Conservation (phyloP, 495 filamentous ascomycete species). For the Neurospora sp. region DNA sequence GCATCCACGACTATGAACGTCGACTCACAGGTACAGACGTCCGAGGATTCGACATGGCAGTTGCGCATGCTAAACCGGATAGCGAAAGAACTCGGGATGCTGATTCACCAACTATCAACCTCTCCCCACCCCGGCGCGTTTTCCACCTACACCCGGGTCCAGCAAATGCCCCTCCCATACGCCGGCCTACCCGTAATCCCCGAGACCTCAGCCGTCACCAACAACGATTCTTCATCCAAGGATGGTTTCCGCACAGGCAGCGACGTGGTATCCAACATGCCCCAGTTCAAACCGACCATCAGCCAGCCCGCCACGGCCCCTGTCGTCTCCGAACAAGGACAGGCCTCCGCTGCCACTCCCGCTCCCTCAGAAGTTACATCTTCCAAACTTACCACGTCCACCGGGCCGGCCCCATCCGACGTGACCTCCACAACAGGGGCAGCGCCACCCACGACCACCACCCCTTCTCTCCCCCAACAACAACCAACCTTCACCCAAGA, state of each 20-base stretch:
- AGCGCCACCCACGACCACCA: neutral
- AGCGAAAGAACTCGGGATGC: slow-evolving; percentile 71
- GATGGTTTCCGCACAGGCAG: neutral
- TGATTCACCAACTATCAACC: slow-evolving; percentile 74
- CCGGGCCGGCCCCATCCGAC: neutral
- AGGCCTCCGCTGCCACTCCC: neutral
- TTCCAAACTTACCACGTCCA: neutral
- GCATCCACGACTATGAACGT: slow-evolving; percentile 16
- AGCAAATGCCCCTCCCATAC: slow-evolving; percentile 43
- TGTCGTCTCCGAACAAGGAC: neutral
- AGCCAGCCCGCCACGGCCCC: slow-evolving; percentile 14
- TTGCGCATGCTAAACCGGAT: slow-evolving; percentile 70
- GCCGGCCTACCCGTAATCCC: slow-evolving; percentile 46
- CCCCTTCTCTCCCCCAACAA: neutral
- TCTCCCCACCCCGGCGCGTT: slow-evolving; percentile 62
- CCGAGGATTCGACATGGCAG: slow-evolving; percentile 55
- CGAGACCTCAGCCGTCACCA: slow-evolving; percentile 28
- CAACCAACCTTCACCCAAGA: slow-evolving; percentile 42
- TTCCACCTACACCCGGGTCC: slow-evolving; percentile 54
- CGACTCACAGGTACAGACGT: slow-evolving; percentile 19
- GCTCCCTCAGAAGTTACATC: neutral
- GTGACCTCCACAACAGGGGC: neutral
- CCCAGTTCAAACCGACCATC: slow-evolving; percentile 43
- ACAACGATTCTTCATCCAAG: slow-evolving; percentile 4
- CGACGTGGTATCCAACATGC: slow-evolving; percentile 18